Percentiles rank a stretch among this genome's conserved stretches.
These are phyloP conservation scores for Globisporangium nagaii DNA, from an alignment of 352 stramenopile species.

Conservation along the genomic window DNA sequence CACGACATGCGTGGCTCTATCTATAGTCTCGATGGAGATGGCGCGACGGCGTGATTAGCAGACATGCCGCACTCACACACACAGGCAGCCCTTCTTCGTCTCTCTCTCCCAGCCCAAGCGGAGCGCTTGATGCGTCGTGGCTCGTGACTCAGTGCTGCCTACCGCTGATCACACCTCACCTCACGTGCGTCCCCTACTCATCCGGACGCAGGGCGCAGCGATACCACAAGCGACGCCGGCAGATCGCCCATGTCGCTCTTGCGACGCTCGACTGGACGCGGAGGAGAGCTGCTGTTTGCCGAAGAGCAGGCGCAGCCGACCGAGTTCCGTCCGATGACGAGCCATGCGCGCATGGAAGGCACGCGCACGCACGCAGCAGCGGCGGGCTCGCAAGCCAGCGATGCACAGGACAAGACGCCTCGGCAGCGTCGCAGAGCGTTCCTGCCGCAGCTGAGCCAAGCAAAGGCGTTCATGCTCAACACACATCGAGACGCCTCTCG, in stretches of 20 bases:
- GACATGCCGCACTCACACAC: too few species aligned
- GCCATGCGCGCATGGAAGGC: slow-evolving; percentile 20
- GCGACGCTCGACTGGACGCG: slow-evolving; percentile 10
- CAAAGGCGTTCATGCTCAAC: slow-evolving; percentile 12
- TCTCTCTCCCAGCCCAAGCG: too few species aligned
- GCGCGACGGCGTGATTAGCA: too few species aligned
- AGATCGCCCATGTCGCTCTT: slow-evolving; percentile 9
- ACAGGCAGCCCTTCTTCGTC: too few species aligned
- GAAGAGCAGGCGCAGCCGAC: not conserved
- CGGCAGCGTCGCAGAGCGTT: slow-evolving; percentile 12
- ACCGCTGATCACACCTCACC: too few species aligned
- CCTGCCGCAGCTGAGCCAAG: slow-evolving; percentile 16
- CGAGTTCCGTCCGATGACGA: slow-evolving; percentile 19
- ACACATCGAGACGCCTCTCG: not conserved
- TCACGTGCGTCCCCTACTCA: too few species aligned
- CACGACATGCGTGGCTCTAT: too few species aligned
- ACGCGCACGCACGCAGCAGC: not conserved
- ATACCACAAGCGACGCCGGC: not conserved
- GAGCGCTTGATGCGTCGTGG: too few species aligned
- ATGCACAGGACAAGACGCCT: not conserved
- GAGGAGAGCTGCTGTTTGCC: not conserved
- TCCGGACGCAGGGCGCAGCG: too few species aligned
- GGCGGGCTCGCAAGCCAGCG: not conserved
- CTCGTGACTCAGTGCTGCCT: too few species aligned
- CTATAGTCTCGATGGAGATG: too few species aligned